These are phyloP conservation scores for Aspergillus haitiensis DNA, from an alignment of 495 filamentous ascomycete genomes.

Conservation along the genomic window DNA sequence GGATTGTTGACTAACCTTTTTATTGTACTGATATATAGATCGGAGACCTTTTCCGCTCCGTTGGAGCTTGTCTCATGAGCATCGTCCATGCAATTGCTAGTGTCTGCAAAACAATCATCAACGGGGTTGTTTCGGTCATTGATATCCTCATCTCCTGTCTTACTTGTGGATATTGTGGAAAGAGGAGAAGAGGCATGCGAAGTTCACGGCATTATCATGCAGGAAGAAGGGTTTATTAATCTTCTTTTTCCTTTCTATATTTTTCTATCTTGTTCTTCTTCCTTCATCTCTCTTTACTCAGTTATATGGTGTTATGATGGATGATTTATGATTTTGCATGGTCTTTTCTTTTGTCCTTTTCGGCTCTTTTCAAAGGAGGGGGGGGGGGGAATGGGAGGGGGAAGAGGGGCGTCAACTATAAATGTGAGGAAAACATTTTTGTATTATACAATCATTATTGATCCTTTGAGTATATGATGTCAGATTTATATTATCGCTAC, in stretches of 20 bases:
- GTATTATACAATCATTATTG: no score
- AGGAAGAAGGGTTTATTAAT: constrained; percentile 7
- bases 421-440: no score
- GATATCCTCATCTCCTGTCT: constrained; percentile 83
- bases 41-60: constrained; percentile 72
- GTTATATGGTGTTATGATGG: not conserved
- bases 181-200: constrained; percentile 32
- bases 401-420: no score
- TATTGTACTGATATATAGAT: constrained; percentile 55
- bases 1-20: no score
- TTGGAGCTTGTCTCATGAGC: constrained; percentile 80
- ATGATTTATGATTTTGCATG: no score
- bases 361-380: no score
- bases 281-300: constrained; percentile 3
- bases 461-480: no score
- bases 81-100: constrained; percentile 79
- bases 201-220: constrained; percentile 29
- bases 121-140: constrained; percentile 74
- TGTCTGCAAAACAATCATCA: constrained; percentile 76
- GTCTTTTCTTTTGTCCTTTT: no score
- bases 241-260: not conserved
- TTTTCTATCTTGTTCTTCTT: not conserved
- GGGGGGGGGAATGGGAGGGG: no score
- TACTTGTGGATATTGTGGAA: constrained; percentile 67
- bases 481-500: no score